phyloP scores from a whole-genome alignment of 768 basidiomycete species.

The Pisolithus sp. region DNA sequence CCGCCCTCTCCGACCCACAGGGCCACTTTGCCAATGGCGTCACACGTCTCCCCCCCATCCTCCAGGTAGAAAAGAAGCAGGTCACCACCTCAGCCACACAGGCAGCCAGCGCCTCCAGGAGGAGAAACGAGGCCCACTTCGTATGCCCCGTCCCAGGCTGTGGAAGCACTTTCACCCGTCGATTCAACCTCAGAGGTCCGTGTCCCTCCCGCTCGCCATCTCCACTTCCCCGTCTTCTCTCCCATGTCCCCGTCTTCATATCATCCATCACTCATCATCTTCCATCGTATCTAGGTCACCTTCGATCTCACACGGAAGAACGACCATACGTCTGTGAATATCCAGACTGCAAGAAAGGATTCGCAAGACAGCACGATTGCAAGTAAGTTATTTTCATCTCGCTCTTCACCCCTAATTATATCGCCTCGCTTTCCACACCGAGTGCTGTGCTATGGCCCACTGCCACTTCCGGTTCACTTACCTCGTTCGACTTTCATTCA shows the following conservation, averaged over 20 bases:
- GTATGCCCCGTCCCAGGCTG: constrained; percentile 92
- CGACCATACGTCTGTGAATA: constrained; percentile 90
- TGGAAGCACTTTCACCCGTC: constrained; percentile 93
- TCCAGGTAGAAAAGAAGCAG: constrained; percentile 90
- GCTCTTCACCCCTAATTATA: background rate
- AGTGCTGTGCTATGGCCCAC: background rate
- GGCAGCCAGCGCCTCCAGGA: constrained; percentile 80
- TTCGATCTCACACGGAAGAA: constrained; percentile 94
- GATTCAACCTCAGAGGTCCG: constrained; percentile 80
- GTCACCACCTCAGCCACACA: constrained; percentile 94
- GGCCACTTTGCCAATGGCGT: constrained; percentile 29
- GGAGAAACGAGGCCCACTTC: constrained; percentile 89
- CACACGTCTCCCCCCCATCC: constrained; percentile 70
- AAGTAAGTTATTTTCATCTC: constrained; percentile 51
- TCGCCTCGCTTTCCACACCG: background rate
- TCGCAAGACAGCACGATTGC: constrained; percentile 95
- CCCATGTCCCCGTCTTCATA: background rate
- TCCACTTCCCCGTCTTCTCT: background rate
- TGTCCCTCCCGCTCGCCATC: constrained; percentile 2
- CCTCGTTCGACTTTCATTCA: constrained; percentile 1
- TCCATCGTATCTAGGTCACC: constrained; percentile 53
- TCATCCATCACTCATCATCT: constrained; percentile 5
- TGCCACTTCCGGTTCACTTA: constrained; percentile 1
- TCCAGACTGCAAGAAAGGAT: constrained; percentile 92
- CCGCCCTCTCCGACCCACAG: constrained; percentile 14